Evolutionary conservation across 1,284 basidiomycete species (phyloP), one percentile per base, ranked within the genome.

Genomic region (Papiliotrema terrestris): DNA sequence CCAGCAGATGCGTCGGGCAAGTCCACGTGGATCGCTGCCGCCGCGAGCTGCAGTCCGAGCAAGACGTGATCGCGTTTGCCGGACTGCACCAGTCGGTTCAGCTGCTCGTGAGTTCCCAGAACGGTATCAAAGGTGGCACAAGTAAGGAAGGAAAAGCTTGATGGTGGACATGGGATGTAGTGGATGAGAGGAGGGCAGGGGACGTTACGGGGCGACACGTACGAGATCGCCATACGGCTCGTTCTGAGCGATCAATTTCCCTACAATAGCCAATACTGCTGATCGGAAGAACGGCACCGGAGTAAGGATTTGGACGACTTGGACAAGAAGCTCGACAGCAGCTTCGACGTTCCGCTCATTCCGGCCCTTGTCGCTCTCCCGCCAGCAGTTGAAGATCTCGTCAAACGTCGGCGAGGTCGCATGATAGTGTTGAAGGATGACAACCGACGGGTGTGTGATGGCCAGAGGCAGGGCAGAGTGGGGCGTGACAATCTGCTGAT

Each of bases 221-320:
- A 71, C 71, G n/a, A 66, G 62, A 36, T 68, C 71, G 45, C 59
- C 59, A 45, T 63, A 77, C n/a, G 63, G 63, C 45, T 72, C 74
- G 3, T 65, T 63, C 8, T 60, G 52, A 0, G 66, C 60, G 8
- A 75, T 44, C 25, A 78, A 54, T 51, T 71, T 74, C 43, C 65
- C 69, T 29, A 76, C 67, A 8, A 78, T 63, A 15, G 68, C 68
- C 14, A 69, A 55, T 14, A 77, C 62, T 8, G 64, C 53, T 1
- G 67, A 66, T 37, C 70, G 73, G 58, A 78, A 78, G 71, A 76
- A 78, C 5, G 76, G 74, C 4, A 78, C 45, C 1, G 73, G 69
- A 0, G 70, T 67, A 14, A 78, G 62, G 35, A 77, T 58, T 8
- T 68, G 62, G 48, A 78, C 63, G 45, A 77, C 69, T 29, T 67